Evolutionary conservation across 192 early-diverging fungal genomes (phyloP).

Genomic region (Gamsiella multidivaricata): DNA sequence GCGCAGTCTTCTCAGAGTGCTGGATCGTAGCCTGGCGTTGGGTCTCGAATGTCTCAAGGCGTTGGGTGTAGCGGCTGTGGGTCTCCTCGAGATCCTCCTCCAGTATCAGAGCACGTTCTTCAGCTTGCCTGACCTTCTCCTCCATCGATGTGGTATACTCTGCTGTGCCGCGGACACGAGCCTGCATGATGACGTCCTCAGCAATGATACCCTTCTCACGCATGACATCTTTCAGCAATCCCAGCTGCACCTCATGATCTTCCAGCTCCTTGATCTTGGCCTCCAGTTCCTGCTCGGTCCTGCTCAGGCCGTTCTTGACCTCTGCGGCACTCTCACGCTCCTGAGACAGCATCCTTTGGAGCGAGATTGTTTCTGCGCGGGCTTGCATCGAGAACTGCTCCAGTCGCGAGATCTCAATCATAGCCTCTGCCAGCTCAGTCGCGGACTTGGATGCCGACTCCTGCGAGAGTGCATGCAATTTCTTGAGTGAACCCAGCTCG

Average conservation of each 20-base stretch:
- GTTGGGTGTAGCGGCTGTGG: slow-evolving; percentile 11
- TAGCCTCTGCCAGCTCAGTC: slow-evolving; percentile 54
- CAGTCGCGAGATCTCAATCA: slow-evolving; percentile 58
- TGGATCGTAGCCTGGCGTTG: slow-evolving; percentile 35
- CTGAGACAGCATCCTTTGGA: slow-evolving; percentile 58
- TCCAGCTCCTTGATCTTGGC: slow-evolving; percentile 59
- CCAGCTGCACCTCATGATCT: slow-evolving; percentile 62
- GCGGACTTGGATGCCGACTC: slow-evolving; percentile 34
- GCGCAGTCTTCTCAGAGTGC: slow-evolving; percentile 32
- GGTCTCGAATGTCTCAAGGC: slow-evolving; percentile 22
- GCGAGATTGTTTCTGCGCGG: slow-evolving; percentile 52
- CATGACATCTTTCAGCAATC: slow-evolving; percentile 64
- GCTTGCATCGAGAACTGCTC: slow-evolving; percentile 60
- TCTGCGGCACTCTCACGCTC: slow-evolving; percentile 53
- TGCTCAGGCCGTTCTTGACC: slow-evolving; percentile 41
- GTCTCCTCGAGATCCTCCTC: slow-evolving; percentile 33
- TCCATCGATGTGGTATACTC: slow-evolving; percentile 37
- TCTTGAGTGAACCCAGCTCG: slow-evolving; percentile 52
- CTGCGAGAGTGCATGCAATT: slow-evolving; percentile 32
- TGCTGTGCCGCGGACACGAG: slow-evolving; percentile 21
- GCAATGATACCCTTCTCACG: slow-evolving; percentile 60
- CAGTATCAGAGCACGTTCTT: slow-evolving; percentile 6
- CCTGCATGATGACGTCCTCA: slow-evolving; percentile 38
- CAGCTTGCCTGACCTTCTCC: slow-evolving; percentile 28
- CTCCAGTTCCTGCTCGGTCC: slow-evolving; percentile 55